Evolutionary conservation across 2,329 filamentous ascomycete species (phyloP).

Genomic region (Colletotrichum costaricense): DNA sequence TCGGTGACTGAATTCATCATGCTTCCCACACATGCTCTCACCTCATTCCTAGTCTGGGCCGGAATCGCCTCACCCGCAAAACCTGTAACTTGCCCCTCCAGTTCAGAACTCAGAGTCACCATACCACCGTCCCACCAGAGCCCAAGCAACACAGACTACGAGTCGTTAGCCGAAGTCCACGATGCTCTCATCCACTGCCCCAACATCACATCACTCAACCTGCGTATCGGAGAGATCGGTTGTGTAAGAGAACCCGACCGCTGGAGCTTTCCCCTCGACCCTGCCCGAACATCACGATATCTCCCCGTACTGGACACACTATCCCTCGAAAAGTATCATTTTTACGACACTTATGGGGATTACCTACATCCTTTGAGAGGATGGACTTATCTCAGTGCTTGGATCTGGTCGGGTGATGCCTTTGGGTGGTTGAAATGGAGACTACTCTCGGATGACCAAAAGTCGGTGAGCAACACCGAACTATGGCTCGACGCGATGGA

Average conservation of each 20-base stretch:
- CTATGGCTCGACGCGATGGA: not conserved
- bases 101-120: too few relatives aligned
- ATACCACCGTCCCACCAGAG: too few relatives aligned
- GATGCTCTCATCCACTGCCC: not conserved
- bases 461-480: not conserved
- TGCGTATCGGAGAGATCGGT: not conserved
- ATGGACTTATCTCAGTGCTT: not conserved
- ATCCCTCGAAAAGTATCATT: not conserved
- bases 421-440: not conserved
- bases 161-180: not conserved
- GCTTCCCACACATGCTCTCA: too few relatives aligned
- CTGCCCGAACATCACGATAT: not conserved
- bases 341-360: not conserved
- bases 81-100: too few relatives aligned
- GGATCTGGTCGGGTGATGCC: not conserved
- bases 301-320: not conserved
- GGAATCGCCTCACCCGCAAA: too few relatives aligned
- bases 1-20: too few relatives aligned
- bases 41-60: too few relatives aligned
- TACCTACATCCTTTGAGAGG: not conserved
- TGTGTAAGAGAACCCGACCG: not conserved
- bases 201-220: not conserved
- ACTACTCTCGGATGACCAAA: not conserved
- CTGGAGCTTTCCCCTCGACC: not conserved
- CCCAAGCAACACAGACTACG: too few relatives aligned